Percentiles rank a stretch among this genome's conserved stretches.
These are phyloP conservation scores for Cercospora nicotianae DNA, from an alignment of 2,329 filamentous ascomycete species.

Conservation along the genomic window DNA sequence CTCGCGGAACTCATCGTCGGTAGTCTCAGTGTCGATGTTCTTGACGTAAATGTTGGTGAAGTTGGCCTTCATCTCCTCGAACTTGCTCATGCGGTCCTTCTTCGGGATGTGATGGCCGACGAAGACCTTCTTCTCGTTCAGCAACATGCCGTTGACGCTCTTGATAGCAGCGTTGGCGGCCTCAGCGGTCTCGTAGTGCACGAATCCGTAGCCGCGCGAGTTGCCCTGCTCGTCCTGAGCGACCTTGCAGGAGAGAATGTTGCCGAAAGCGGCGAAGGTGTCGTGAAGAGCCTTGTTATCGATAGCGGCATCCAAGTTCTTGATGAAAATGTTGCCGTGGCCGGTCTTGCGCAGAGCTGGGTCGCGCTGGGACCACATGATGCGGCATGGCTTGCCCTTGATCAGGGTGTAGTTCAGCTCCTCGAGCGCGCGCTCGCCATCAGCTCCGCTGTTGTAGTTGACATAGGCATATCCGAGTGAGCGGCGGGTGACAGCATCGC, in stretches of 20 bases:
- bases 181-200: slow-evolving; percentile 99
- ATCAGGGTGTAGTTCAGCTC: slow-evolving; percentile 99
- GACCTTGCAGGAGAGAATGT: slow-evolving; percentile 99
- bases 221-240: slow-evolving; percentile 94
- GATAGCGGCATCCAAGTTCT: slow-evolving; percentile 97
- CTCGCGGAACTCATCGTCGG: slow-evolving; percentile 90
- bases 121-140: slow-evolving; percentile 99
- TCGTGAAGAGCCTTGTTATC: slow-evolving; percentile 99
- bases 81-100: slow-evolving; percentile 99
- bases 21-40: slow-evolving; percentile 83
- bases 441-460: slow-evolving; percentile 97
- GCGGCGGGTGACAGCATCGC: slow-evolving; percentile 96
- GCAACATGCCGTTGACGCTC: slow-evolving; percentile 98
- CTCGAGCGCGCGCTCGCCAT: slow-evolving; percentile 97
- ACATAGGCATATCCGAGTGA: slow-evolving; percentile 99
- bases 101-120: slow-evolving; percentile 99
- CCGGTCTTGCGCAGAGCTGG: slow-evolving; percentile 98
- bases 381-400: slow-evolving; percentile 97
- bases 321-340: slow-evolving; percentile 99
- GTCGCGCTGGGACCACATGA: slow-evolving; percentile 99
- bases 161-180: slow-evolving; percentile 96
- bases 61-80: slow-evolving; percentile 99
- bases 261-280: slow-evolving; percentile 97
- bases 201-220: slow-evolving; percentile 98
- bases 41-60: slow-evolving; percentile 99